Evolutionary conservation across 1,139 yeast species (phyloP), one percentile per base, ranked within the genome.

Genomic region (Lodderomyces metapsilosis): DNA sequence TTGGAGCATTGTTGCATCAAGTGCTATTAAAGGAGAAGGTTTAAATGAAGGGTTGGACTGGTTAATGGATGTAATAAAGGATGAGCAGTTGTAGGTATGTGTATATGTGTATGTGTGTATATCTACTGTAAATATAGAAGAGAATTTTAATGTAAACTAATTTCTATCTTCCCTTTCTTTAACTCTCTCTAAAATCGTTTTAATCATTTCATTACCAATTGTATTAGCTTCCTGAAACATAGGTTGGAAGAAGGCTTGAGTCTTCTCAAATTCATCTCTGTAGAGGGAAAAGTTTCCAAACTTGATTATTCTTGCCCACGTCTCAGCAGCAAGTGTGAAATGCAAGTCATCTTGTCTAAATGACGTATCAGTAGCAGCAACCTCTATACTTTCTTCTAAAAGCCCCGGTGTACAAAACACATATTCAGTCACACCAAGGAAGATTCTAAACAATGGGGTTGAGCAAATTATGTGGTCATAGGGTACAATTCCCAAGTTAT

Each of bases 381-480:
- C 94, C 9, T 76, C 76, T 13, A 92, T 76, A 48, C 95, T 84
- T 48, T 81, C 82, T 42, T 89, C 96, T 33, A 92, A 64, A 33
- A 91, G 64, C 0, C 84, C 87, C 0, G 94, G 92, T 0, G 91
- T 80, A 54, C 95, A 82, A 59, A 92, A 92, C 25, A 92, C 67
- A 58, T 88, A 91, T 58, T 92, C 98, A 0, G 96, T 82, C 16
- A 92, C 98, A 33, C 98, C 98, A 39, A 92, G 72, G 64, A 94
- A 88, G 36, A 92, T 88, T 57, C 98, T 75, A 60, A 91, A 92
- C 32, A 72, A 56, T 25, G 98, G 98, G 0, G 98, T 92, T 1
- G 97, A 88, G 59, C 98, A 92, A 49, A 92, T 91, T 66, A 91
- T 91, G 61, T 92, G 98, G 58, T 91, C 97, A 57, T 92, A 91